Percentiles rank a stretch among this genome's conserved stretches.
Conservation (phyloP, 2,329 filamentous ascomycete genomes). For the Colletotrichum truncatum region DNA sequence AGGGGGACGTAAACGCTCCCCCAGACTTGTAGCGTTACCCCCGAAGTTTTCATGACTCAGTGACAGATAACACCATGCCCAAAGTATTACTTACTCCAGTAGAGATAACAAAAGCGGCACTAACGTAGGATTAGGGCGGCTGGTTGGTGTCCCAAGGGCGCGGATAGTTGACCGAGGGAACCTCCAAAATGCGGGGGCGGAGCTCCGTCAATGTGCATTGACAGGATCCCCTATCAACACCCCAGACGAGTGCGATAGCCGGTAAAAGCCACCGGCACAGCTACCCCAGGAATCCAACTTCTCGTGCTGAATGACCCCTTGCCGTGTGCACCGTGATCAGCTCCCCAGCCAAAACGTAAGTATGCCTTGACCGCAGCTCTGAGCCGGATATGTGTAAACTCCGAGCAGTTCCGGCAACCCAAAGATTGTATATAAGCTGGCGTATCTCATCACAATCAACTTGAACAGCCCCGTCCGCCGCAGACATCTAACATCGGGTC, state of each 20-base stretch:
- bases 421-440: neutral
- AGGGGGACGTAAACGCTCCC: too few species aligned
- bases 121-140: neutral
- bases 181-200: constrained; percentile 20
- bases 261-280: neutral
- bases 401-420: neutral
- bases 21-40: too few species aligned
- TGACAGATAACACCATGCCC: too few species aligned
- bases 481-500: neutral
- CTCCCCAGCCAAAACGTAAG: neutral
- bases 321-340: neutral
- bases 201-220: constrained; percentile 15
- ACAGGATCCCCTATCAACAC: constrained; percentile 7
- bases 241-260: neutral
- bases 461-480: neutral
- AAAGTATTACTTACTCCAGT: too few species aligned
- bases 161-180: constrained; percentile 2
- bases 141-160: neutral
- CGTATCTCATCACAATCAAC: neutral
- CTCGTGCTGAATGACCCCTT: neutral
- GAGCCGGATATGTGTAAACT: constrained; percentile 6
- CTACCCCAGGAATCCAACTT: neutral
- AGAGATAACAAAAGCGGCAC: neutral
- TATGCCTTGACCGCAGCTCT: neutral
- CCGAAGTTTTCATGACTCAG: too few species aligned